Percentiles rank a stretch among this genome's conserved stretches.
phyloP scores from a whole-genome alignment of 2,329 filamentous ascomycete genomes.

The Cladosporium oxysporum region DNA sequence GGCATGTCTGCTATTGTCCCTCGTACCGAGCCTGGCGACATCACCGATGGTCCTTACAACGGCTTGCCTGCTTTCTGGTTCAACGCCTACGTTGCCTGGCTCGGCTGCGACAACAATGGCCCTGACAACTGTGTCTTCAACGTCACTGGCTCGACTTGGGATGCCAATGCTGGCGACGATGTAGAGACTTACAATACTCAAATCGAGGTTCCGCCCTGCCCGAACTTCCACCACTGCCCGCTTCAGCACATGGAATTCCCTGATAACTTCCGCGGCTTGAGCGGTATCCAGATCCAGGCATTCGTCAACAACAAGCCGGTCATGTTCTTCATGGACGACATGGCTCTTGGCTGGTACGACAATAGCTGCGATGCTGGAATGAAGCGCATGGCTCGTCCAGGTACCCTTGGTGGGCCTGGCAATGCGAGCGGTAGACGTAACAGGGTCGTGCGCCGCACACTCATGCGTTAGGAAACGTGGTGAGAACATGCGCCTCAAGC shows the following conservation, averaged over 20 bases:
- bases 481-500: not conserved
- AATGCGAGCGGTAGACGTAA: not conserved
- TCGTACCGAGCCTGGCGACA: conserved; percentile 44
- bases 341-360: conserved; percentile 53
- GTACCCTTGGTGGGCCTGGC: conserved; percentile 5
- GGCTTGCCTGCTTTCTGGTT: conserved; percentile 53
- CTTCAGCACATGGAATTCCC: conserved; percentile 48
- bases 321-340: conserved; percentile 52
- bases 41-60: conserved; percentile 49
- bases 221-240: conserved; percentile 41
- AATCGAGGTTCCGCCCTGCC: conserved; percentile 47
- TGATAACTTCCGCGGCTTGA: conserved; percentile 44
- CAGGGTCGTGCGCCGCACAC: conserved; percentile 13
- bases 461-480: conserved; percentile 19
- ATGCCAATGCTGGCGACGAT: conserved; percentile 37
- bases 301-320: conserved; percentile 39
- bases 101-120: conserved; percentile 50
- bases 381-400: conserved; percentile 14
- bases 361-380: conserved; percentile 53
- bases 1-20: conserved; percentile 27
- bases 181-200: conserved; percentile 40
- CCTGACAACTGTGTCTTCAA: conserved; percentile 45
- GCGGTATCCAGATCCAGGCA: conserved; percentile 52
- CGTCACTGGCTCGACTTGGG: conserved; percentile 49
- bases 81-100: conserved; percentile 48